Evolutionary conservation across 805 yeast species (phyloP).

Genomic region (Metschnikowia borealis): DNA sequence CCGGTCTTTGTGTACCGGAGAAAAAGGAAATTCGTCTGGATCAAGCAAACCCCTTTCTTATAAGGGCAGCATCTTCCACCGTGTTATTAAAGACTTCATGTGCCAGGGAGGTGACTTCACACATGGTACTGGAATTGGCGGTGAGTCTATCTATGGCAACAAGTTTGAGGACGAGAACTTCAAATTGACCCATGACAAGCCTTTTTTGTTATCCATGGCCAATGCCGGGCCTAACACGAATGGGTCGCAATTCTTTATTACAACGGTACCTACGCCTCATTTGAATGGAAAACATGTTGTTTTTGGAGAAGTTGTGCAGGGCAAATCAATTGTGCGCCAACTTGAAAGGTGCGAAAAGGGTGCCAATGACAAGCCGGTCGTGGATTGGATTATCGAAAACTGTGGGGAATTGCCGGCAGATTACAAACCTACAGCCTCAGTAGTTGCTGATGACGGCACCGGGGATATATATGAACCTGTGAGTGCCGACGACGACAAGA

Average conservation of each 20-base stretch:
- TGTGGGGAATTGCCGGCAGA: slow-evolving; percentile 75
- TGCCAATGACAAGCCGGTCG: slow-evolving; percentile 63
- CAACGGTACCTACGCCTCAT: slow-evolving; percentile 85
- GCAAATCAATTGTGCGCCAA: slow-evolving; percentile 74
- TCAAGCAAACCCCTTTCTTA: slow-evolving; percentile 66
- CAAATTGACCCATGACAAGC: slow-evolving; percentile 68
- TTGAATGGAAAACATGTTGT: slow-evolving; percentile 94
- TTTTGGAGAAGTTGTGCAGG: slow-evolving; percentile 81
- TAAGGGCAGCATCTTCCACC: slow-evolving; percentile 87
- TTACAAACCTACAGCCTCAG: slow-evolving; percentile 45
- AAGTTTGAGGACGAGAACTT: slow-evolving; percentile 91
- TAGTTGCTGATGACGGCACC: slow-evolving; percentile 63
- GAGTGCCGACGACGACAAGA: slow-evolving; percentile 67
- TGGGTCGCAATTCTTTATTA: slow-evolving; percentile 96
- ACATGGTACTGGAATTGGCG: slow-evolving; percentile 87
- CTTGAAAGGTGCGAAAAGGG: slow-evolving; percentile 71
- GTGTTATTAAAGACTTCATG: slow-evolving; percentile 88
- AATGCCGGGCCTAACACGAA: slow-evolving; percentile 98
- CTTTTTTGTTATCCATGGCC: slow-evolving; percentile 93
- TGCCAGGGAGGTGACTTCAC: slow-evolving; percentile 86
- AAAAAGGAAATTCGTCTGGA: slow-evolving; percentile 55
- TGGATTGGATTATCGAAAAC: slow-evolving; percentile 66
- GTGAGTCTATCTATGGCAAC: slow-evolving; percentile 79
- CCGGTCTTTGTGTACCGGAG: slow-evolving; percentile 85
- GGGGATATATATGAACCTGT: slow-evolving; percentile 81